Base-by-base conservation (phyloP, 495 filamentous ascomycete genomes). In the Hypoxylon cercidicola region DNA sequence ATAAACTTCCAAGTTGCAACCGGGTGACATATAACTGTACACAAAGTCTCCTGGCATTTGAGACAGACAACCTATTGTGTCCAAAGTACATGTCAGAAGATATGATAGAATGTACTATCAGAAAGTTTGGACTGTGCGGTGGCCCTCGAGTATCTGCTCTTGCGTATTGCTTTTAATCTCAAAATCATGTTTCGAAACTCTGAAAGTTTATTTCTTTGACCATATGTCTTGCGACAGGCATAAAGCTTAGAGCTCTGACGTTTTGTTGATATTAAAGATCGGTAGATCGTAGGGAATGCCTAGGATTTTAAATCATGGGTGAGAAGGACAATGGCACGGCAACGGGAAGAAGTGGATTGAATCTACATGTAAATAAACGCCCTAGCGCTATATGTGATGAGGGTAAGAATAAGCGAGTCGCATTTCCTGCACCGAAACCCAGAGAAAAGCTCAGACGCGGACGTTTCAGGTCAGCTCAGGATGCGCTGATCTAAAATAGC, bases 381-480 rank as follows among this genome's bases (percentile, higher is more conserved):
- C 35, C 32, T 56, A 56, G 52, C 52, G 52, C 45, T 52, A 34
- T n/a, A 20, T 21, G 32, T 40, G 35, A 28, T 21, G 55, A 44
- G 15, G 19, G 39, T 41, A 52, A 52, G 35, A 52, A 41, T 32
- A 60, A 60, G 45, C 51, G 45, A 60, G 21, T 20, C 39, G 41
- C 34, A 40, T 54, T 48, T 49, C 41, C 56, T 39, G 57, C 25
- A 18, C 48, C 45, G 32, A 55, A 39, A 25, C 16, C 13, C n/a
- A 55, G 37, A 49, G 43, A n/a, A 56, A 55, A 41, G 34, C 45
- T 43, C 43, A 60, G 19, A 54, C 46, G 37, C 64, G 59, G 59
- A 25, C 54, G 64, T 68, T 68, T 68, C 64, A 68, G 59, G 64
- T 68, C 15, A 25, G 43, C 15, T 48, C 25, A 23, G 61, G 52